Percentiles rank a stretch among this genome's conserved stretches.
Evolutionary conservation across 257 asterid species (phyloP).

Genomic region (Penstemon eatonii): DNA sequence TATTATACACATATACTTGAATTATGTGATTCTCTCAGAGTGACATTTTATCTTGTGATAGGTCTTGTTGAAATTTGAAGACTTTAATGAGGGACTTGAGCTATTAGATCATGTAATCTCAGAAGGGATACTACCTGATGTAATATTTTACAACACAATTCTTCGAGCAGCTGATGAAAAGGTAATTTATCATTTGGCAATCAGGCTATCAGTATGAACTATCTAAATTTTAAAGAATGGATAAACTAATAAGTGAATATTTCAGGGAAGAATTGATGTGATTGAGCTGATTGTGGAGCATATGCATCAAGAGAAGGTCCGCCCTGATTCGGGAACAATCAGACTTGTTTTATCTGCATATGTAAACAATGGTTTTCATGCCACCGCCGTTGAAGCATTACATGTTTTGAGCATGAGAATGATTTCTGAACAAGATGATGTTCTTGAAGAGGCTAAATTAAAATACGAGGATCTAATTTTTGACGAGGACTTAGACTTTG

Average conservation of each 20-base stretch:
- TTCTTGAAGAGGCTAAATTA: conserved; percentile 44
- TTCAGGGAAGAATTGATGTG: conserved; percentile 74
- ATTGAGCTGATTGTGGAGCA: conserved; percentile 70
- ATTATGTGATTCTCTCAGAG: too few relatives aligned
- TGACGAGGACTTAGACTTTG: conserved; percentile 48
- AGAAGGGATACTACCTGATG: conserved; percentile 64
- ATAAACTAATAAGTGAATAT: not conserved
- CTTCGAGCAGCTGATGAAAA: conserved; percentile 58
- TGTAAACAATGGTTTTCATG: conserved; percentile 46
- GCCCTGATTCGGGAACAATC: conserved; percentile 82
- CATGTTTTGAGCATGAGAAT: conserved; percentile 78
- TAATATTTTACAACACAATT: conserved; percentile 60
- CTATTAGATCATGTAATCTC: conserved; percentile 46
- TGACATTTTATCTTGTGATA: conserved; percentile 27
- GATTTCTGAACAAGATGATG: conserved; percentile 55
- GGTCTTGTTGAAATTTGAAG: conserved; percentile 53
- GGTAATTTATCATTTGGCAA: conserved; percentile 42
- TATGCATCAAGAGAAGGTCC: conserved; percentile 68
- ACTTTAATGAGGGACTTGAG: conserved; percentile 54
- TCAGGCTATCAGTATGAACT: not conserved
- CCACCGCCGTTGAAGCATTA: conserved; percentile 85
- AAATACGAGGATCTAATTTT: conserved; percentile 56
- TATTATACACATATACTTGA: too few relatives aligned
- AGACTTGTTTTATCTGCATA: conserved; percentile 66
- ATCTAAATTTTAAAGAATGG: not conserved